Base-by-base conservation (phyloP, 768 basidiomycete species). In the Sistotremastrum suecicum region DNA sequence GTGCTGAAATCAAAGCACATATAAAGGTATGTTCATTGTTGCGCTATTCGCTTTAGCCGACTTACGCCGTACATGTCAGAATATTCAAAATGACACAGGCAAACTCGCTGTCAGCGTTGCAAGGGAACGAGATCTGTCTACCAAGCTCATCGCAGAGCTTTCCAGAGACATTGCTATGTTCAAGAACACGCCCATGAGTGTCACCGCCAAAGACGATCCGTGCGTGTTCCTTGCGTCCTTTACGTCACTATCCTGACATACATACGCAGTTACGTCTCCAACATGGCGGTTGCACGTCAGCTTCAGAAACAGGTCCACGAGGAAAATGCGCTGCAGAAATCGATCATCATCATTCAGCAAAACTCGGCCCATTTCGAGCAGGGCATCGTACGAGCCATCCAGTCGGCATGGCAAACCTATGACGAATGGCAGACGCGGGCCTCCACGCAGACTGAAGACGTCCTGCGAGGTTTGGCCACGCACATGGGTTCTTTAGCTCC, bases 251-350 rank as follows among this genome's bases (percentile, higher is more conserved):
- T 35, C 1, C 39, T 39, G 35, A 30, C 9, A 34, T 43, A 41
- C 33, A 31, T 8, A 34, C 6, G n/a, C 46, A 80, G 78, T 7
- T 83, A 72, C 59, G 70, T 86, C 41, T 69, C 75, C 48, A 88
- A 90, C 60, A 65, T 69, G 46, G 67, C 75, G 46, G 90, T 94
- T 35, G 61, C 70, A 12, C 80, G 75, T 43, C 90, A 95, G 60
- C 76, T 95, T 10, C 75, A 79, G 51, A 87, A 85, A 54, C 92
- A 97, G 65, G 87, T 97, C 39, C 79, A 90, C 63, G 94, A 95
- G 65, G 95, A 99, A 65, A 99, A 99, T 59, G 79, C 91, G 0
- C 78, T 99, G 9, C 94, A 99, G 65, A 99, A 98, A 61, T 87
- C 83, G 2, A 86, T 97, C 56, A 80, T 99, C 57, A 92, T 99